Evolutionary conservation across 345 rosid genomes (phyloP).

Genomic region (Rhodomyrtus tomentosa): DNA sequence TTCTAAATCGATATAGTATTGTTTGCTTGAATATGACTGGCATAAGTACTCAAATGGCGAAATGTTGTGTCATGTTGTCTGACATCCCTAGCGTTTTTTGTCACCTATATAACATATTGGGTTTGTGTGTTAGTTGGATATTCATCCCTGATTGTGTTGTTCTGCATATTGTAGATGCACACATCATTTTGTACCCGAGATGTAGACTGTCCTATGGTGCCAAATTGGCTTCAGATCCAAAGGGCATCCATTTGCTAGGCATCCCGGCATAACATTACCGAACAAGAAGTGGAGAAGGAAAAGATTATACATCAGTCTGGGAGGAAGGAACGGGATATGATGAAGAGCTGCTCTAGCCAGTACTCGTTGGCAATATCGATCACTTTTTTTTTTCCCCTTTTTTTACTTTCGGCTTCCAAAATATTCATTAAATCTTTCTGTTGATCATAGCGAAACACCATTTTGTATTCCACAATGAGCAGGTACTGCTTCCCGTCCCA

Average conservation of each 20-base stretch:
- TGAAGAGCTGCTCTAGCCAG: neutral
- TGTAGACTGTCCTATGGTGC: neutral
- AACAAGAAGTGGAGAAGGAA: neutral
- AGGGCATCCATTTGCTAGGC: neutral
- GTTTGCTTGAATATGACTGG: neutral
- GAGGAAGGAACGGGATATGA: neutral
- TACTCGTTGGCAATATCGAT: neutral
- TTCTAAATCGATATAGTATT: neutral
- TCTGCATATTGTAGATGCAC: neutral
- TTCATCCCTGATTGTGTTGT: neutral
- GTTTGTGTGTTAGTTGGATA: neutral
- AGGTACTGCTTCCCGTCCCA: neutral
- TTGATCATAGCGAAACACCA: neutral
- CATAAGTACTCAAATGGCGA: neutral
- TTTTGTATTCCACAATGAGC: neutral
- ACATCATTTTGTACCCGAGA: neutral
- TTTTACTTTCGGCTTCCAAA: neutral
- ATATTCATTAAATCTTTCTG: neutral
- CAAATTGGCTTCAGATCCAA: neutral
- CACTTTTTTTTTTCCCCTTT: neutral
- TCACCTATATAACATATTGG: neutral
- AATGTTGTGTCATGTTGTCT: neutral
- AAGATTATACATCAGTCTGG: neutral
- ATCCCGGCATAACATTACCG: neutral
- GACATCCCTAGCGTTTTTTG: neutral